Base-by-base conservation (phyloP, 352 stramenopile species). In the Phytophthora megakarya region DNA sequence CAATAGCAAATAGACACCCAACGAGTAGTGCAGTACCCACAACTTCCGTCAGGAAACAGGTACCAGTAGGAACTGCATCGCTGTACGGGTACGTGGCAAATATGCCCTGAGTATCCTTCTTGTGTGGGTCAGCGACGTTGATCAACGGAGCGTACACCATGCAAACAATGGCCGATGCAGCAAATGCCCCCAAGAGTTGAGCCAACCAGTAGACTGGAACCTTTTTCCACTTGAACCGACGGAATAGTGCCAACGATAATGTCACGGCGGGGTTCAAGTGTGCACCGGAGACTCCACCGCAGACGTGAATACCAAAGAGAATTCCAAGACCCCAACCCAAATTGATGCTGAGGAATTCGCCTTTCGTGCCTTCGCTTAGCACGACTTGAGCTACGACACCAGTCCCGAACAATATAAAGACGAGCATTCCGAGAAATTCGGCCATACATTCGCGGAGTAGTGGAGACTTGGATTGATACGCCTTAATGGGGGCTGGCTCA, bases 211-310 rank as follows among this genome's bases (percentile, higher is more conserved):
- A 72, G 40, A 51, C 55, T 32, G 64, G 64, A 3, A 56, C 58
- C 22, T 68, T 72, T 26, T 60, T 62, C 79, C 76, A 86, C 51
- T 79, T 53, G 9, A 88, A 65, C 18, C 72, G 65, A 7, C 73
- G 49, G 59, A 78, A 85, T 22, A 80, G 50, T 8, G 76, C 78
- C n/a, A 85, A 53, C 39, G 78, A 78, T 23, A 80, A 48, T 1
- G 78, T 81, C 50, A 89, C 74, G 3, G 80, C 74, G 3, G 76
- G 77, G 61, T 89, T 89, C 26, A 89, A 54, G 63, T 89, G 80
- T 3, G 65, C 78, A 13, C 78, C 73, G 22, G 70, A 83, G 26
- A 72, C 64, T 9, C 64, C 74, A n/a, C 75, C 76, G 7, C 66
- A 74, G 11, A 69, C 61, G 65, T 89, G 76, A 39, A 89, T 81